Base-by-base conservation (phyloP, 768 basidiomycete species). In the Pleurotus ostreatus region DNA sequence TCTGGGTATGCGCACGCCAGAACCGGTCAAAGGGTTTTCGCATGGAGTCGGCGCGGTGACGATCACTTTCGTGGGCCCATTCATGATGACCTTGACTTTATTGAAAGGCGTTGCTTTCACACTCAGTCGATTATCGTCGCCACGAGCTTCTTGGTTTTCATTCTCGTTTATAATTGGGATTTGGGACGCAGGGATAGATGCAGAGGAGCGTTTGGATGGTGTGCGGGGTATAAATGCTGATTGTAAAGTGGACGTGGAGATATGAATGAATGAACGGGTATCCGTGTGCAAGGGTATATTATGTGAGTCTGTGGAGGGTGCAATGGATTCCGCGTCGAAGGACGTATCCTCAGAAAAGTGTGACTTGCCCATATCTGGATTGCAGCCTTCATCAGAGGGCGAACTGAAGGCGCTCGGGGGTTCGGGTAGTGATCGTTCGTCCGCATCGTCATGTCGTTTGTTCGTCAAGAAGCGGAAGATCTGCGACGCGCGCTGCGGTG, bases 401-500 rank as follows among this genome's bases (percentile, higher is more conserved):
- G 75, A 70, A 60, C 73, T 76, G 61, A 74, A 76, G 23, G 69
- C 62, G 62, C 74, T 77, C 0, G 72, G 71, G 5, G 70, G 65
- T 25, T 76, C 69, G 2, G 77, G 73, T 16, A 77, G 69, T 4
- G 71, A 67, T 20, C 70, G 64, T 45, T 78, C 75, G 41, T 74
- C 65, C 2, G 40, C 57, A 6, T 74, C 68, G 41, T 70, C 71
- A 52, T 67, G 70, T 56, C 71, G 72, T 61, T 73, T 74, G 67
- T 71, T 79, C 59, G 81, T 81, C 48, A 92, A 70, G 69, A 92
- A 92, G 4, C 76, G 81, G 57, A 92, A 92, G 16, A 92, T 78
- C 60, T 90, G 84, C 2, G 89, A 86, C 18, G 89, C 89, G 30
- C 86, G 78, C 60, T 81, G 82, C 12, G 86, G 82, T 22, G 83